Conservation (phyloP, 352 stramenopile species). For the Proteromonas lacertae region DNA sequence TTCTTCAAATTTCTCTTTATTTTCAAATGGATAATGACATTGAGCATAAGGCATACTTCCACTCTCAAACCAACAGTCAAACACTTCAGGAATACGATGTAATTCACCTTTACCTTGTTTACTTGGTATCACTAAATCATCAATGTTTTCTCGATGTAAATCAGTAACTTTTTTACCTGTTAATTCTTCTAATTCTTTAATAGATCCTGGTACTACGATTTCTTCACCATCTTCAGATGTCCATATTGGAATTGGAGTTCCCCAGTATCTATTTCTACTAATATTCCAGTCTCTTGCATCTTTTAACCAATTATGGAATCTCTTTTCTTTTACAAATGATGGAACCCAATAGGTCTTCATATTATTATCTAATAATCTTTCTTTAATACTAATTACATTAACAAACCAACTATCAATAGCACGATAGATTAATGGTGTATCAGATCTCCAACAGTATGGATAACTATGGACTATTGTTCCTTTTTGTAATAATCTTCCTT, state of each 20-base stretch:
- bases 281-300: slow-evolving; percentile 96
- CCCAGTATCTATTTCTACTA: slow-evolving; percentile 89
- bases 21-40: slow-evolving; percentile 97
- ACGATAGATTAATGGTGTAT: slow-evolving; percentile 97
- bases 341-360: slow-evolving; percentile 28
- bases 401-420: slow-evolving; percentile 96
- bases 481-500: slow-evolving; percentile 74
- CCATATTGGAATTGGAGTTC: slow-evolving; percentile 92
- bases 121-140: slow-evolving; percentile 83
- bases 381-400: slow-evolving; percentile 83
- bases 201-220: slow-evolving; percentile 75
- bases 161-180: slow-evolving; percentile 50
- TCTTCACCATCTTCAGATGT: slow-evolving; percentile 81
- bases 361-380: slow-evolving; percentile 55
- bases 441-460: slow-evolving; percentile 97
- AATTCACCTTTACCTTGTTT: slow-evolving; percentile 35
- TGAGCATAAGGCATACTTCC: slow-evolving; percentile 98
- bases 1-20: slow-evolving; percentile 66
- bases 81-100: slow-evolving; percentile 35
- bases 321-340: slow-evolving; percentile 74
- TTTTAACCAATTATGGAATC: slow-evolving; percentile 96
- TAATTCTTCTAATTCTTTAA: slow-evolving; percentile 71
- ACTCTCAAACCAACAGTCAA: slow-evolving; percentile 98
- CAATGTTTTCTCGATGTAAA: slow-evolving; percentile 88
- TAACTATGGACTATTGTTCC: slow-evolving; percentile 84